Base-by-base conservation (phyloP, 768 basidiomycete genomes). In the Pulveroboletus ravenelii region DNA sequence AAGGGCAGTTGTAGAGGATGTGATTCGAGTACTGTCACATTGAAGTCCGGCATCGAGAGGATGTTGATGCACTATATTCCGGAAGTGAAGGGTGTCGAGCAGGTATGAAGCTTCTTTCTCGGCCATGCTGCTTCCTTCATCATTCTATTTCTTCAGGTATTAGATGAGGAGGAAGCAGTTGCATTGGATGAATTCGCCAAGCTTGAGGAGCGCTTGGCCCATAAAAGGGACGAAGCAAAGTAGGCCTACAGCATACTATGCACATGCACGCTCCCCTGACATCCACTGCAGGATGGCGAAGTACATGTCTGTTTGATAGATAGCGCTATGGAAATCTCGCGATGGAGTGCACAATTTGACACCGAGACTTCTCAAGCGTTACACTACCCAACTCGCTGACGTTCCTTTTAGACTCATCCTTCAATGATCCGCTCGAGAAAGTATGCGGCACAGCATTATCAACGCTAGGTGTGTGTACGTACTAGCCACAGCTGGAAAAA, bases 1-100 rank as follows among this genome's bases (percentile, higher is more conserved):
- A 98, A 98, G 75, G 96, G 96, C 27, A 95, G 93, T 63, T 99
- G 96, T 70, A 76, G 96, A 66, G 96, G 96, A 13, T 98, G 96
- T 67, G 84, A 84, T 56, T 93, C 90, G 30, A 94, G 91, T 65
- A 84, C 90, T 6, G 94, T 98, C 31, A 99, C 96, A 14, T 73
- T 99, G 50, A 99, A 98, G 78, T 84, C 81, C 54, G 96, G 96
- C 9, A 97, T 99, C 47, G 96, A 99, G 72, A 78, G 96, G 55
- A 98, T 99, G 96, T 73, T 99, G 61, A 93, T 92, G 92, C 95
- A 98, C 71, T 98, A 98, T 63, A 92, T 99, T 47, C 95, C 95
- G 2, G 90, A 95, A 70, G 93, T 95, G 35, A 89, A 92, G 68
- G 87, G 84, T 23, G 89, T 94, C 8, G 87, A 93, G 60, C 89